Evolutionary conservation across 306 rosid genomes (phyloP), one percentile per base, ranked within the genome.

Genomic region (Glycine tomentella): DNA sequence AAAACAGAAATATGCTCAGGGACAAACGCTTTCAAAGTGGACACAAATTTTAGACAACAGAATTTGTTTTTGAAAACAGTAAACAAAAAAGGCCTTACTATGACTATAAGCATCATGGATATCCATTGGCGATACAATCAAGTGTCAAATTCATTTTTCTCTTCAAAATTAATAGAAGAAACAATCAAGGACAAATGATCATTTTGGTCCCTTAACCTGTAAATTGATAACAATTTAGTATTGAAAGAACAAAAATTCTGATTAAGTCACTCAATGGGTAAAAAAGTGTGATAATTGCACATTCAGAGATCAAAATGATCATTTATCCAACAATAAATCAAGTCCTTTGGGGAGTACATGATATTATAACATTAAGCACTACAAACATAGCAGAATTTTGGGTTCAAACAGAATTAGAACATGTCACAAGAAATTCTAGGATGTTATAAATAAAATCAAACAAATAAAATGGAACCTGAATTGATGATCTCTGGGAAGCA

Each of bases 381-480:
- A 59, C 44, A 61, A 61, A 33, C 31, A 72, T 10, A 25, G 7
- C 20, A 48, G 9, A 7, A 7, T 7, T 16, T 2, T 2, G 49
- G 58, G 58, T 79, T 14, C 20, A 62, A 6, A 56, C 9, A 65
- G 9, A 73, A 69, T 17, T 4, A 42, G 36, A 42, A n/a, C 62
- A 58, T 14, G 2, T 58, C 74, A 67, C 50, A 50, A 79, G 12
- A 56, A 34, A 13, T 48, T 25, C 3, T 9, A n/a, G 14, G 5
- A 66, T 34, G 45, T 2, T 2, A 38, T 20, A 57, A 76, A 71
- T 6, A 20, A 16, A 42, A 45, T 1, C 5, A 63, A 25, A 16
- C 6, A 12, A 45, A 46, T 7, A 55, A 13, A 46, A 57, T 11
- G 6, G 50, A 76, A 92, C 95, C 94, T 91, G 88, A 83, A 83